These are phyloP conservation scores for Cladosporium oxysporum DNA, from an alignment of 2,329 filamentous ascomycete genomes.

Conservation along the genomic window DNA sequence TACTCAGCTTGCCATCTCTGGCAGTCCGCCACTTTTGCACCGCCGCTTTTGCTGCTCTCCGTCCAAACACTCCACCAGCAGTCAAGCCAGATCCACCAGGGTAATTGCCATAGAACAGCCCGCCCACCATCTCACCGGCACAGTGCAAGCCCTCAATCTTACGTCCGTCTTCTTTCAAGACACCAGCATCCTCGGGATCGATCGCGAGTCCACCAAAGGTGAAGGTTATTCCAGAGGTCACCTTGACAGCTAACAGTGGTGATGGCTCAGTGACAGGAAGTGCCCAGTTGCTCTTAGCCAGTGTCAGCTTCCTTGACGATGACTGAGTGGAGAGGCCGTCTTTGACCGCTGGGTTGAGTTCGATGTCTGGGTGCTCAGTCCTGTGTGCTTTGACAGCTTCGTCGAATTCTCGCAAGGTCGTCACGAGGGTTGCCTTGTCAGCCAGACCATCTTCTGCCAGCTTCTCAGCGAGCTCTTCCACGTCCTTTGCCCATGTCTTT, in stretches of 20 bases:
- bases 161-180: constrained; percentile 49
- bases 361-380: constrained; percentile 46
- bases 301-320: constrained; percentile 40
- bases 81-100: constrained; percentile 65
- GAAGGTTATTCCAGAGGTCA: constrained; percentile 67
- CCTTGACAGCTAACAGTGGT: constrained; percentile 65
- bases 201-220: constrained; percentile 66
- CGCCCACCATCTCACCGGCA: constrained; percentile 67
- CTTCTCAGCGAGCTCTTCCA: constrained; percentile 59
- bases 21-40: constrained; percentile 21
- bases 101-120: constrained; percentile 64
- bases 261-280: constrained; percentile 53
- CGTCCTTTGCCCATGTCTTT: constrained; percentile 51
- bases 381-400: constrained; percentile 53
- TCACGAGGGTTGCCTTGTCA: constrained; percentile 49
- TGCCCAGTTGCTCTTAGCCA: constrained; percentile 69
- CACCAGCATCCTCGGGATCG: constrained; percentile 54
- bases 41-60: constrained; percentile 44
- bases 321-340: constrained; percentile 65
- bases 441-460: constrained; percentile 51
- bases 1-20: background rate
- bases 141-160: constrained; percentile 61
- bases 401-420: constrained; percentile 60
- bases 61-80: constrained; percentile 57
- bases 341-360: constrained; percentile 62